These are phyloP conservation scores for Clathrus columnatus DNA, from an alignment of 768 basidiomycete species.

Conservation along the genomic window DNA sequence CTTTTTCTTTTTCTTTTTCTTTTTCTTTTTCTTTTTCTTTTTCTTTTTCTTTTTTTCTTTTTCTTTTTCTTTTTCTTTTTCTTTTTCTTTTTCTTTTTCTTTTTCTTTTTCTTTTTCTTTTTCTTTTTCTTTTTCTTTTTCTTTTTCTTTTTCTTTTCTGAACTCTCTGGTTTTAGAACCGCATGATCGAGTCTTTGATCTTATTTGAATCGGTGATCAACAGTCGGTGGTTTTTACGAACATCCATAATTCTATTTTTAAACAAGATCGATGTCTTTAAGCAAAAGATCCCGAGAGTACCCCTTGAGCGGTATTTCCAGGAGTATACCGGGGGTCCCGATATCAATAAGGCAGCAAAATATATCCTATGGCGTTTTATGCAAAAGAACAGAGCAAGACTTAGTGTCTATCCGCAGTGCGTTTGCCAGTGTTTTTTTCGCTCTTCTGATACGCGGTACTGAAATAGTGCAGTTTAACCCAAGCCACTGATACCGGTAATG, in stretches of 20 bases:
- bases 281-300: conserved; percentile 55
- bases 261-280: conserved; percentile 77
- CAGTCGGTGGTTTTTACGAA: conserved; percentile 58
- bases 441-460: neutral
- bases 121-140: neutral
- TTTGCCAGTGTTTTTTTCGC: conserved; percentile 12
- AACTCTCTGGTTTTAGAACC: conserved; percentile 14
- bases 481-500: conserved; percentile 83
- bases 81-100: neutral
- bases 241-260: conserved; percentile 39
- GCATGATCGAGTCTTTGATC: conserved; percentile 50
- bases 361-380: conserved; percentile 92
- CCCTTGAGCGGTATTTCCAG: conserved; percentile 71
- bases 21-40: neutral
- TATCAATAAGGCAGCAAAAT: conserved; percentile 91
- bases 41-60: neutral
- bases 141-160: neutral
- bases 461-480: conserved; percentile 54
- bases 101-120: neutral
- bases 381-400: conserved; percentile 78
- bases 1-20: neutral
- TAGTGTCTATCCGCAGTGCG: conserved; percentile 87
- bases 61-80: neutral
- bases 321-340: conserved; percentile 86
- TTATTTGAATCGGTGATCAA: conserved; percentile 76